These are phyloP conservation scores for Stygiomarasmius scandens DNA, from an alignment of 1,284 basidiomycete genomes.

Conservation along the genomic window DNA sequence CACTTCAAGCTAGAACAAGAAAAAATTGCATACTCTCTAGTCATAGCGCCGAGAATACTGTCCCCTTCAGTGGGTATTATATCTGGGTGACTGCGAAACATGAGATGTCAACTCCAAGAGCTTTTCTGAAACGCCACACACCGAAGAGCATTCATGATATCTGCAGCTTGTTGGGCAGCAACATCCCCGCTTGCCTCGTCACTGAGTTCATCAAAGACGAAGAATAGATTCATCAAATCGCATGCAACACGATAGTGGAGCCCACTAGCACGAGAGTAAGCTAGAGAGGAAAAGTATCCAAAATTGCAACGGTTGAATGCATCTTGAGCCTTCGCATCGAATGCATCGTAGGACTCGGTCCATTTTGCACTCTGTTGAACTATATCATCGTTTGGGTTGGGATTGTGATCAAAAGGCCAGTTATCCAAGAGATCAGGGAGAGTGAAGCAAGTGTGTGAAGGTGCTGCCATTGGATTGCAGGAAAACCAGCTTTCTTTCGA, in stretches of 20 bases:
- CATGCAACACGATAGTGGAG: conserved; percentile 21
- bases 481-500: too few relatives aligned
- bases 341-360: conserved; percentile 5
- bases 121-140: conserved; percentile 26
- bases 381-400: conserved; percentile 3
- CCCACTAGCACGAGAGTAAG: not conserved
- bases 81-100: not conserved
- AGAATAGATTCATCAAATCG: conserved; percentile 45
- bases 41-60: not conserved
- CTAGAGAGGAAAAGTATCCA: conserved; percentile 8
- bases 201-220: conserved; percentile 45
- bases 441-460: not conserved
- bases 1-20: not conserved
- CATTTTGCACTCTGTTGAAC: conserved; percentile 3
- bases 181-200: conserved; percentile 31
- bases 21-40: not conserved
- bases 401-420: conserved; percentile 8
- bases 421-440: conserved; percentile 8
- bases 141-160: conserved; percentile 36
- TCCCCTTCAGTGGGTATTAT: not conserved
- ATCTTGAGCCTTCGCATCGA: conserved; percentile 1
- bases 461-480: too few relatives aligned
- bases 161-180: conserved; percentile 22
- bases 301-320: conserved; percentile 8
- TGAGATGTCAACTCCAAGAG: not conserved